These are phyloP conservation scores for Ulota crispa DNA, from an alignment of 225 moss, liverwort and hornwort genomes.

Conservation along the genomic window DNA sequence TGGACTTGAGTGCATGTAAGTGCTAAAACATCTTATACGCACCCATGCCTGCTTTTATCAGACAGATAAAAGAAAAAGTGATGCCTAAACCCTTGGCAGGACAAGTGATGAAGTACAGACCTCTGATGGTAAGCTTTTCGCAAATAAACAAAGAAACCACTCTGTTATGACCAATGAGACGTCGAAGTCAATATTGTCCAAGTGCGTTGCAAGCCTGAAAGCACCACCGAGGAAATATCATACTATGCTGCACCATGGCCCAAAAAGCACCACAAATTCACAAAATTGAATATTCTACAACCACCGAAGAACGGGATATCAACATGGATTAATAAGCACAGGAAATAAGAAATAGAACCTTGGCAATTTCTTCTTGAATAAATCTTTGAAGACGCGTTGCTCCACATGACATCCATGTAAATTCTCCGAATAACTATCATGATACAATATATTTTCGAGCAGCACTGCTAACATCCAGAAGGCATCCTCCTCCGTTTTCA, in stretches of 20 bases:
- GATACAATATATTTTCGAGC: conserved; percentile 83
- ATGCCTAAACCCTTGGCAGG: neutral
- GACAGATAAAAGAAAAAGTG: neutral
- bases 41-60: neutral
- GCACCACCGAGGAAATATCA: conserved; percentile 19
- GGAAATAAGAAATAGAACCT: conserved; percentile 45
- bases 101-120: conserved; percentile 32
- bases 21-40: neutral
- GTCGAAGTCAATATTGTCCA: conserved; percentile 90
- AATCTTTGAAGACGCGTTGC: conserved; percentile 91
- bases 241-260: neutral
- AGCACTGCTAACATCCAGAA: conserved; percentile 97
- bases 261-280: neutral
- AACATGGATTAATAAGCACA: neutral
- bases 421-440: conserved; percentile 93
- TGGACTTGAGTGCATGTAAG: neutral
- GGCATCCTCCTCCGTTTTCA: conserved; percentile 95
- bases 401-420: conserved; percentile 90
- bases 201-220: conserved; percentile 76
- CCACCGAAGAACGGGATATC: neutral
- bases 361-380: conserved; percentile 86
- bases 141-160: conserved; percentile 97
- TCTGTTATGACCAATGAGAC: conserved; percentile 87
- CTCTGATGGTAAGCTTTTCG: conserved; percentile 95
- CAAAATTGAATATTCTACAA: conserved; percentile 11